Conservation (phyloP, 2,329 filamentous ascomycete genomes). For the Scytalidium sp. region DNA sequence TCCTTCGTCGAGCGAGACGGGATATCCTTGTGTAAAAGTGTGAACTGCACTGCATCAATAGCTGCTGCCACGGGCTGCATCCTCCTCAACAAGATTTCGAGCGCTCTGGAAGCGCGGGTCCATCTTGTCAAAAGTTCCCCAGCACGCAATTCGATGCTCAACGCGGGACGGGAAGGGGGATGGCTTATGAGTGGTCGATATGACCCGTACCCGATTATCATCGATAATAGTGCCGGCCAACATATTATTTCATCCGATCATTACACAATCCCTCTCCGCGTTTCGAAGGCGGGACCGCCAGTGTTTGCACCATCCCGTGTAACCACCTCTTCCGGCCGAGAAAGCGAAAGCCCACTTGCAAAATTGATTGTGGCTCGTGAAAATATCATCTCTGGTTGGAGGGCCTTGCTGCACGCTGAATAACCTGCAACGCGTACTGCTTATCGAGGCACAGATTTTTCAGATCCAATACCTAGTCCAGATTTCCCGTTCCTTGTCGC, state of each 20-base stretch:
- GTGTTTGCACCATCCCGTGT: too few relatives aligned
- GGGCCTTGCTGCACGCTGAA: too few relatives aligned
- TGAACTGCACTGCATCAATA: neutral
- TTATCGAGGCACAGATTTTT: conserved; percentile 8
- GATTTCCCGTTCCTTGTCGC: conserved; percentile 61
- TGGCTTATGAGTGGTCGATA: neutral
- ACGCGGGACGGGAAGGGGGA: neutral
- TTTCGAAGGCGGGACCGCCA: neutral
- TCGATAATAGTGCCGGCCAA: too few relatives aligned
- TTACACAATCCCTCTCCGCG: neutral
- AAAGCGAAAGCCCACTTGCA: too few relatives aligned
- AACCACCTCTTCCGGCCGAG: too few relatives aligned
- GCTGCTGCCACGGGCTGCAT: neutral
- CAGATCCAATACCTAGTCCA: conserved; percentile 80
- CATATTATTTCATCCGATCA: neutral
- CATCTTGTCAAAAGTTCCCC: neutral
- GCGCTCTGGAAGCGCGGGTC: neutral
- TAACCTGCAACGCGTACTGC: neutral
- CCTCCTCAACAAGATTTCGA: neutral
- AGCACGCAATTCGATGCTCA: neutral
- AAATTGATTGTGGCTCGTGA: too few relatives aligned
- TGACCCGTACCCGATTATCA: too few relatives aligned
- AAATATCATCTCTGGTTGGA: too few relatives aligned
- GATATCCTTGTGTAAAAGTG: neutral
- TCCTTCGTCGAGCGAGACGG: neutral